These are phyloP conservation scores for Biscogniauxia sp. DNA, from an alignment of 2,329 filamentous ascomycete species.

Conservation along the genomic window DNA sequence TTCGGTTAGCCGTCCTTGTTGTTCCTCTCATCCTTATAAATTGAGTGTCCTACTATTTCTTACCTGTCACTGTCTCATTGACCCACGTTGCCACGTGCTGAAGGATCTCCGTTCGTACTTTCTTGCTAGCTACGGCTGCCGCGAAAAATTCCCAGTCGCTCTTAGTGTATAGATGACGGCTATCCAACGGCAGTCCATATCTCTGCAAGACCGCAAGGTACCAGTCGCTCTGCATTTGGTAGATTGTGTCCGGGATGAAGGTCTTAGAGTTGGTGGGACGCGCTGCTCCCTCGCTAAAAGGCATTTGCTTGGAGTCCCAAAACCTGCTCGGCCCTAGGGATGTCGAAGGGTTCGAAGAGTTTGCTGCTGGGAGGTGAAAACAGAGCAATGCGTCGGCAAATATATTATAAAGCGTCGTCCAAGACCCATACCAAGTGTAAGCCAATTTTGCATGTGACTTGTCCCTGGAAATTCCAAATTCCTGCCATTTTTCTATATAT, in stretches of 20 bases:
- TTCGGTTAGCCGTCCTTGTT: slow-evolving; percentile 10
- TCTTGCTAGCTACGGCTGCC: slow-evolving; percentile 70
- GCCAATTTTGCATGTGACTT: slow-evolving; percentile 72
- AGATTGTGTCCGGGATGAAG: slow-evolving; percentile 74
- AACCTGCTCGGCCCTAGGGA: slow-evolving; percentile 20
- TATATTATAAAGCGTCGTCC: slow-evolving; percentile 78
- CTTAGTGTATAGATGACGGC: slow-evolving; percentile 80
- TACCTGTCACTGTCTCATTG: slow-evolving; percentile 73
- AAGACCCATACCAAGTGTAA: slow-evolving; percentile 79
- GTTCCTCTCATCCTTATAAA: background rate
- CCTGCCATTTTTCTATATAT: slow-evolving; percentile 71
- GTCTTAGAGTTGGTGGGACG: slow-evolving; percentile 24
- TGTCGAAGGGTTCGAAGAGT: slow-evolving; percentile 12
- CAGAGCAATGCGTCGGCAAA: slow-evolving; percentile 75
- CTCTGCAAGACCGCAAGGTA: slow-evolving; percentile 75
- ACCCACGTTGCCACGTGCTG: slow-evolving; percentile 75
- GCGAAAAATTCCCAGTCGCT: slow-evolving; percentile 92
- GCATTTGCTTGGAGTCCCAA: slow-evolving; percentile 21
- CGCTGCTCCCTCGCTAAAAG: slow-evolving; percentile 10
- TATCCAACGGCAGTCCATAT: slow-evolving; percentile 81
- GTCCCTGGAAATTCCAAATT: slow-evolving; percentile 67
- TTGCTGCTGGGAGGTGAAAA: slow-evolving; percentile 57
- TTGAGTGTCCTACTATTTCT: slow-evolving; percentile 27
- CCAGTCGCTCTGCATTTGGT: slow-evolving; percentile 77
- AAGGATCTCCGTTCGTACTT: slow-evolving; percentile 68